These are phyloP conservation scores for Eucalyptus coolabah DNA, from an alignment of 345 rosid species.

Conservation along the genomic window DNA sequence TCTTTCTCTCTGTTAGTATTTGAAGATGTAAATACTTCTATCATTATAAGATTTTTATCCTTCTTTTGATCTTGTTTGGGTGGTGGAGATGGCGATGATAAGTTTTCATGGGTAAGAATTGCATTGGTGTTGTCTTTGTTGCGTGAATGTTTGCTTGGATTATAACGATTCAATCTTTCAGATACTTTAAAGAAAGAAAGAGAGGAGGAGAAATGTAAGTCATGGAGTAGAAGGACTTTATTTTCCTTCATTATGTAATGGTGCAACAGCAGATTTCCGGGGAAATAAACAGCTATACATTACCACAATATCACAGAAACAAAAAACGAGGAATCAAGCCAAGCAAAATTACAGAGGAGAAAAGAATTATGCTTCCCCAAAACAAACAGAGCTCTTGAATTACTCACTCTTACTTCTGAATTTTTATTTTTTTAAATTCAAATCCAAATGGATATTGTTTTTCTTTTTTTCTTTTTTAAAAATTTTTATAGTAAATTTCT, in stretches of 20 bases:
- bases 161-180: background rate
- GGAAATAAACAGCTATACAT: too few relatives aligned
- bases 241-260: background rate
- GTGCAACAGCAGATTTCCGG: background rate
- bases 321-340: background rate
- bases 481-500: too few relatives aligned
- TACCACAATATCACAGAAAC: background rate
- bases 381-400: too few relatives aligned
- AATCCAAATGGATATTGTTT: too few relatives aligned
- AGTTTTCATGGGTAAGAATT: background rate
- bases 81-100: background rate
- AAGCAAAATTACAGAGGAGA: background rate
- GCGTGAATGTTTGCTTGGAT: background rate
- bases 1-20: background rate
- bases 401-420: too few relatives aligned
- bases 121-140: background rate
- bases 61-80: background rate
- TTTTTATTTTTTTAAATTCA: too few relatives aligned
- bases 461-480: accelerated
- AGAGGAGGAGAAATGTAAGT: background rate
- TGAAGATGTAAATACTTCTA: background rate
- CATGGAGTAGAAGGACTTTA: background rate
- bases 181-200: background rate
- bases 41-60: background rate
- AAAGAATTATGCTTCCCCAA: background rate